Evolutionary conservation across 352 stramenopile species (phyloP).

Genomic region (Pythium insidiosum): DNA sequence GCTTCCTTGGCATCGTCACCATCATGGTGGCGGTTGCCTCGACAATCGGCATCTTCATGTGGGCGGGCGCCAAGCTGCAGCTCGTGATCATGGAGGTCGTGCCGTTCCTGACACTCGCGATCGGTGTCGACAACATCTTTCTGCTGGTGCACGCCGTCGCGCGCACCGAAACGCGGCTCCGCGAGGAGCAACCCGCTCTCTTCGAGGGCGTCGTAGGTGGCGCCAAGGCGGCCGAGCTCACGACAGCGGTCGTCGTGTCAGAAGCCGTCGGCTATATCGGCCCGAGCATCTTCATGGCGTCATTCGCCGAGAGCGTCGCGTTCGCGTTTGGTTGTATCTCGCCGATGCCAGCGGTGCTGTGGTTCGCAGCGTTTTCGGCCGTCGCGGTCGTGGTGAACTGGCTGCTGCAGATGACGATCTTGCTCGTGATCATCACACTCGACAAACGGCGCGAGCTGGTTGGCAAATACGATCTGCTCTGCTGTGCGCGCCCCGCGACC

Average conservation of each 20-base stretch:
- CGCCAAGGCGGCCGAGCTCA: constrained; percentile 32
- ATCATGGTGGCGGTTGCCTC: constrained; percentile 48
- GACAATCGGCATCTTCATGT: constrained; percentile 64
- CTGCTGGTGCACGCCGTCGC: constrained; percentile 49
- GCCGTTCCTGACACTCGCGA: constrained; percentile 53
- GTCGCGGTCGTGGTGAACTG: constrained; percentile 43
- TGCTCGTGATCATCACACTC: constrained; percentile 47
- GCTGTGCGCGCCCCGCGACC: too few species aligned
- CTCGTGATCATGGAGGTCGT: constrained; percentile 63
- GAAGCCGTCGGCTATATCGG: constrained; percentile 43
- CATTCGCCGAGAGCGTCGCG: constrained; percentile 33
- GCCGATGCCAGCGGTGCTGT: constrained; percentile 50
- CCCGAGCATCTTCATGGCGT: constrained; percentile 48
- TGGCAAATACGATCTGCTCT: constrained; percentile 50
- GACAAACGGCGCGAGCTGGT: constrained; percentile 63
- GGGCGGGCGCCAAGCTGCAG: constrained; percentile 50
- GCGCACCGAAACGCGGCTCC: constrained; percentile 34
- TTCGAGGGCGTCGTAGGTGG: constrained; percentile 44
- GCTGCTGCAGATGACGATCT: constrained; percentile 55
- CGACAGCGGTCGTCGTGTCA: constrained; percentile 38
- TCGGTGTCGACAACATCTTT: constrained; percentile 68
- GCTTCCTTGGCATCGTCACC: constrained; percentile 53
- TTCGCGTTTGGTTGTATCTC: constrained; percentile 51
- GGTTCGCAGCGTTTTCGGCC: constrained; percentile 45
- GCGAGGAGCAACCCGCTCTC: constrained; percentile 32